Evolutionary conservation across 208 protist species (phyloP).

Genomic region (Wallacemonas sp.): DNA sequence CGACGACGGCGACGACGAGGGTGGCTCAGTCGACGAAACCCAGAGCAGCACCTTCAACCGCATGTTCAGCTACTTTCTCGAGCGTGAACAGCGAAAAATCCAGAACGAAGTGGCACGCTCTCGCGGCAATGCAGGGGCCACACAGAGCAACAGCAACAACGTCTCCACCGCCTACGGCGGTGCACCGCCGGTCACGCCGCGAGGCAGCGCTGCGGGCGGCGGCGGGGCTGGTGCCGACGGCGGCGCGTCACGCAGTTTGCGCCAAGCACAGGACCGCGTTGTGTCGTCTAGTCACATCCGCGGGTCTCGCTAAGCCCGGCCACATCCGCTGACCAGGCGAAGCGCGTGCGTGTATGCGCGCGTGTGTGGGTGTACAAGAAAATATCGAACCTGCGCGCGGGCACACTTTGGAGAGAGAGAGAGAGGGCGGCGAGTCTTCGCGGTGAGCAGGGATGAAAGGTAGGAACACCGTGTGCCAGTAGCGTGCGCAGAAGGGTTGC

Average conservation of each 20-base stretch:
- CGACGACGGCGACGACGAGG: constrained; percentile 16
- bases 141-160: background rate
- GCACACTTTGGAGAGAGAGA: too few species aligned
- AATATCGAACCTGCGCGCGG: too few species aligned
- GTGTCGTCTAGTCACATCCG: constrained; percentile 49
- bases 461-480: too few species aligned
- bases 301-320: constrained; percentile 20
- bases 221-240: background rate
- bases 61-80: constrained; percentile 64
- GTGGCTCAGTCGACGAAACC: constrained; percentile 22
- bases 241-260: constrained; percentile 14
- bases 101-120: constrained; percentile 49
- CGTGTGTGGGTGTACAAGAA: constrained; percentile 1
- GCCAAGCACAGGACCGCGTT: constrained; percentile 30
- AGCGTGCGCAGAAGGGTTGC: too few species aligned
- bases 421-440: too few species aligned
- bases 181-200: background rate
- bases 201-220: constrained; percentile 8
- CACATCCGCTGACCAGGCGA: too few species aligned
- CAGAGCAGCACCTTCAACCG: constrained; percentile 52
- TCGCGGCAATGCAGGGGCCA: constrained; percentile 2
- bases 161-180: background rate
- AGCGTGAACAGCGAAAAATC: constrained; percentile 56
- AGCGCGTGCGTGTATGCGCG: too few species aligned
- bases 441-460: too few species aligned